Evolutionary conservation across 495 filamentous ascomycete species (phyloP), one percentile per base, ranked within the genome.

Genomic region (Penicillium simplicissimum): DNA sequence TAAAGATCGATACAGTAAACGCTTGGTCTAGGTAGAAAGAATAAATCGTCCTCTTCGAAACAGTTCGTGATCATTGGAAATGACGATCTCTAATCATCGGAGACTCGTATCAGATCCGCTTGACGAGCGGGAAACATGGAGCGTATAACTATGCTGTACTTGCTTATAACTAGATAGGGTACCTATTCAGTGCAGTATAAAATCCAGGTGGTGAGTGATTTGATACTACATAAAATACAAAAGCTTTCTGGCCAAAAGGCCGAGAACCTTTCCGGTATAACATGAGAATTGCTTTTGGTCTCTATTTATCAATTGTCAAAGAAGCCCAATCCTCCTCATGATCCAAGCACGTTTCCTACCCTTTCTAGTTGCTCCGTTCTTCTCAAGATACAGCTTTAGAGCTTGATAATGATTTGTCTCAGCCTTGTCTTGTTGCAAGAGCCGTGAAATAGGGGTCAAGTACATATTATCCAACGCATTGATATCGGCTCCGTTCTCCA

Each of bases 391-490:
- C 37, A 40, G 37, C 37, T 40, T 40, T 40, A 40, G 37, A n/a
- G 37, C 37, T n/a, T 40, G 37, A 40, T 40, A n/a, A 40, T 40
- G 14, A n/a, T 40, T 40, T 40, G 13, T 40, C 37, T 40, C 37
- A n/a, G 15, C 37, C 37, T 40, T 40, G 37, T 40, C 37, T 40
- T 40, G 37, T 40, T 40, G 37, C 37, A 40, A 40, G 37, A 59
- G 57, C 57, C 57, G 51, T 11, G 47, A 49, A 11, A 59, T n/a
- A 37, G 57, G 57, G 19, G 57, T 36, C 47, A 23, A 15, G 57
- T 59, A 59, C 57, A 59, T 52, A 48, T 59, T 33, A 52, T 59
- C 57, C 10, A 59, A 21, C n/a, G 57, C 28, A 35, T 59, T 59
- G 15, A 42, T 10, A 38, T 59, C 11, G 28, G 45, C 57, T 35